A percentile compares a stretch with the other conserved stretches of the same genome.
These are phyloP conservation scores for Cercospora brassicicola DNA, from an alignment of 2,329 filamentous ascomycete genomes.

Conservation along the genomic window DNA sequence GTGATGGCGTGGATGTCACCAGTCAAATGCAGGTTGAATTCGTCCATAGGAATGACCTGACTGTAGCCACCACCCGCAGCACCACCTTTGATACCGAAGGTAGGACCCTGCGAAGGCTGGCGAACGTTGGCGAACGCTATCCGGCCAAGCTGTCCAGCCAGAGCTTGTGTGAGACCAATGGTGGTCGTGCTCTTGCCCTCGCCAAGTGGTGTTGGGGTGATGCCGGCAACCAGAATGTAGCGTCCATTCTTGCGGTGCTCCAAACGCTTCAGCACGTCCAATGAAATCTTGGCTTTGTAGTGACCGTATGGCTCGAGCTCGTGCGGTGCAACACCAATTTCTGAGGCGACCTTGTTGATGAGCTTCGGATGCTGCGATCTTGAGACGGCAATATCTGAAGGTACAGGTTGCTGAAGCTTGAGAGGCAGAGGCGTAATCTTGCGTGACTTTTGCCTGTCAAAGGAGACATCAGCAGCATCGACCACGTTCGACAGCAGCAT, in stretches of 20 bases:
- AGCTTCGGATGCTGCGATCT: slow-evolving; percentile 87
- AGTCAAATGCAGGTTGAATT: slow-evolving; percentile 97
- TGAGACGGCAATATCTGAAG: slow-evolving; percentile 94
- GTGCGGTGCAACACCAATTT: slow-evolving; percentile 82
- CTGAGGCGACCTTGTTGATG: slow-evolving; percentile 78
- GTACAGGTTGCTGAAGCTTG: slow-evolving; percentile 75
- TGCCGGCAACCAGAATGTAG: slow-evolving; percentile 91
- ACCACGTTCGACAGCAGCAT: slow-evolving; percentile 98
- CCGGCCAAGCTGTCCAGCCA: slow-evolving; percentile 83
- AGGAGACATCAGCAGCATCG: slow-evolving; percentile 76
- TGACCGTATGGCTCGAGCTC: slow-evolving; percentile 94
- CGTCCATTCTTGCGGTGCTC: slow-evolving; percentile 83
- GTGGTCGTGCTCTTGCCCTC: slow-evolving; percentile 99
- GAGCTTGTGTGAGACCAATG: slow-evolving; percentile 88
- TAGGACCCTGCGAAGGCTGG: slow-evolving; percentile 94
- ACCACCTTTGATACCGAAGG: slow-evolving; percentile 98
- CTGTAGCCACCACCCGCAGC: slow-evolving; percentile 97
- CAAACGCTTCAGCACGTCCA: slow-evolving; percentile 77
- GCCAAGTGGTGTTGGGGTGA: slow-evolving; percentile 92
- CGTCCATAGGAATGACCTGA: slow-evolving; percentile 99
- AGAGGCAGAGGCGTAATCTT: slow-evolving; percentile 80
- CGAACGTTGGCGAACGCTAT: slow-evolving; percentile 95
- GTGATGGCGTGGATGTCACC: slow-evolving; percentile 98
- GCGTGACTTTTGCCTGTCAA: slow-evolving; percentile 78
- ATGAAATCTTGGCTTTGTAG: slow-evolving; percentile 93